Base-by-base conservation (phyloP, 2,329 filamentous ascomycete genomes). In the Penicillium sp. region DNA sequence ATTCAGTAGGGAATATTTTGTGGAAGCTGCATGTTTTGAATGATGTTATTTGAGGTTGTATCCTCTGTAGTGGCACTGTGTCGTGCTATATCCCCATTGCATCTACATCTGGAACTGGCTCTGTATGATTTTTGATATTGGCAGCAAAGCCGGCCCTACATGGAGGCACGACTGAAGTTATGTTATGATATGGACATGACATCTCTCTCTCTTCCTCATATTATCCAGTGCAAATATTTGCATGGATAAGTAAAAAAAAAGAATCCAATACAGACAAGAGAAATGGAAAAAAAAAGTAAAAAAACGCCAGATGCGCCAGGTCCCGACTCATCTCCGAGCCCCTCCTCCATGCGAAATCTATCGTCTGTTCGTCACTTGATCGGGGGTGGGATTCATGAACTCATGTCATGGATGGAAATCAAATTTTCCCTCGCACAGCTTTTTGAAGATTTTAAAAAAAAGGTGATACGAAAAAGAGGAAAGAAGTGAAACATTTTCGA, bases 311-410 rank as follows among this genome's bases (percentile, higher is more conserved):
- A 65, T 66, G 65, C 65, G 64, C 65, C 65, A 65, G 59, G 62
- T 66, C 65, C 65, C 64, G 64, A 66, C 65, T 67, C 63, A 62
- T 65, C 63, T 65, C 58, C 62, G 64, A 65, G 65, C 62, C 55
- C 50, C 61, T 67, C 57, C 61, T 65, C 58, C 64, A 64, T 67
- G 62, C 64, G 64, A 67, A 65, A 61, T 67, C 65, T 67, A 67
- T 65, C 63, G 61, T 63, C 60, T 50, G 54, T 51, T 54, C 50
- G 54, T 63, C 62, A 66, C 63, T 57, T 60, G 62, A 66, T 67
- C 62, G 56, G 61, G 65, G 56, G 35, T 47, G 42, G 42, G 50
- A 64, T 65, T 67, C 65, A 66, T 67, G 64, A 66, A 66, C 59
- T 67, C 65, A 66, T 67, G 65, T 62, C 65, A 63, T 54, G 50